Base-by-base conservation (phyloP, 2,329 filamentous ascomycete species). In the Lomentospora prolificans region DNA sequence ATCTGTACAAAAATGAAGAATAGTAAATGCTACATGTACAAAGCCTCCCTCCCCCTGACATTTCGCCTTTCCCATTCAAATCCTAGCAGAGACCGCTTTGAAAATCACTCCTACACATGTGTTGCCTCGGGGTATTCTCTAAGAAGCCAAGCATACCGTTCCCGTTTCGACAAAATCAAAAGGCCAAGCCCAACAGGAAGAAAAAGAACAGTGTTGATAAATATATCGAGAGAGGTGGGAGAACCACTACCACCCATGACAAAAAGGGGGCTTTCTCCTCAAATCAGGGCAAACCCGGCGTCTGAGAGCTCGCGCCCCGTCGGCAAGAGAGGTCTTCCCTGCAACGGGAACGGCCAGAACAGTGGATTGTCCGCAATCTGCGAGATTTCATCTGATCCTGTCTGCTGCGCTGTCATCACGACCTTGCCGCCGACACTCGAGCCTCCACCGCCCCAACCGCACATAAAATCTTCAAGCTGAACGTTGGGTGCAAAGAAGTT, bases 261-360 rank as follows among this genome's bases (percentile, higher is more conserved):
- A n/a, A n/a, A n/a, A 33, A 33, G 30, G 30, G 12, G 12, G 30
- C 30, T 9, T 14, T 28, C 2, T 8, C 9, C 30, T 27, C 33
- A 73, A 3, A 76, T 31, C 22, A 73, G 58, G 24, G 69, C 70
- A 61, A 83, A 83, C 0, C 80, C 80, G 2, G 79, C 77, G 28
- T 77, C 72, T 60, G 75, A 69, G 54, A 83, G 61, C 52, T 73
- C 69, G 28, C 70, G 62, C 0, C 77, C 77, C 0, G 65, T 69
- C 0, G 77, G 73, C 27, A 82, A 60, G 57, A 81, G 77, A 3
- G 79, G 79, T 22, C 78, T 70, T 0, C 79, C 79, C 60, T 82
- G 79, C 76, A 81, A 77, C 0, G 80, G 79, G 58, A 82, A 82
- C 0, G 79, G 78, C 80, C 80, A 83, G 61, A 82, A 82, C 2